phyloP scores from a whole-genome alignment of 805 yeast genomes.

The Komagataella pseudopastoris region DNA sequence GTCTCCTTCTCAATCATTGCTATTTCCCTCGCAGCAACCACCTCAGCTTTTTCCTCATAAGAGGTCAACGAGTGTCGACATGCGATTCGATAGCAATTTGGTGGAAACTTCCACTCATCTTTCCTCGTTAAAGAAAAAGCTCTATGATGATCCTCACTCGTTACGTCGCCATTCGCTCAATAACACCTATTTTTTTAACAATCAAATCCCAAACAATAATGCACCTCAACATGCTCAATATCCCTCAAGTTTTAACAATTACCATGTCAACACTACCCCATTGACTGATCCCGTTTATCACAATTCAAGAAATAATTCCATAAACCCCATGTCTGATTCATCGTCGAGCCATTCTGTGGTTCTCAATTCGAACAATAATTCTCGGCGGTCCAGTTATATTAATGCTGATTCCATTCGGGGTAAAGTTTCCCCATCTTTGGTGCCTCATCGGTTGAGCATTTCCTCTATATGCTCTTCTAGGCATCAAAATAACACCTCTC shows the following conservation, averaged over 20 bases:
- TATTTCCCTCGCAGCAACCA: neutral
- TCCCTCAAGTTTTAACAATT: neutral
- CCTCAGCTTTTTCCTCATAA: neutral
- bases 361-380: neutral
- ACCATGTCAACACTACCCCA: neutral
- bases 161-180: constrained; percentile 3
- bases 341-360: neutral
- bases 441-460: neutral
- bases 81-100: neutral
- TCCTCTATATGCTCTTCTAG: neutral
- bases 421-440: neutral
- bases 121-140: neutral
- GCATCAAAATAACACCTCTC: neutral
- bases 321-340: neutral
- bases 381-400: neutral
- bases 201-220: constrained; percentile 6
- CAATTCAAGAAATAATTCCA: neutral
- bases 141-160: neutral
- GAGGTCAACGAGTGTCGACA: neutral
- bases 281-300: neutral
- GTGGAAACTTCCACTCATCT: neutral
- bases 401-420: neutral
- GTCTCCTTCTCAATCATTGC: constrained; percentile 8
- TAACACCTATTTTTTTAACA: constrained; percentile 4
- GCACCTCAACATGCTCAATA: neutral